Evolutionary conservation across 192 early-diverging fungal genomes (phyloP), one percentile per base, ranked within the genome.

Genomic region (Backusella tuberculispora): DNA sequence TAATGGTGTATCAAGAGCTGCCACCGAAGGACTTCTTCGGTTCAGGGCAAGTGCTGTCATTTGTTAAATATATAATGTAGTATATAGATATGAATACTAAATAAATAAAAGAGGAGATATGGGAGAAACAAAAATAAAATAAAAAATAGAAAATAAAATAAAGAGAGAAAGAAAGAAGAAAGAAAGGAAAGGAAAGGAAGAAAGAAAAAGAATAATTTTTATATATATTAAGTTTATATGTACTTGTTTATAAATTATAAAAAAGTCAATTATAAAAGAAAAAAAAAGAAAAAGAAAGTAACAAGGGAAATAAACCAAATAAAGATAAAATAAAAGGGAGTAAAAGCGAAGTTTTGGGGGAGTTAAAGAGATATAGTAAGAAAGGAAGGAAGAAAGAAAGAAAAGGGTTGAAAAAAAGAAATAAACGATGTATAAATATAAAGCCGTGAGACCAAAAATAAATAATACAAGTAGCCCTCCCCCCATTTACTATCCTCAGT

Each of bases 11-110:
- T 67, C 67, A 17, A 76, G 69, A 26, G 69, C 41, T 46, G 63
- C 78, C 12, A 79, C 69, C 21, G 71, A 74, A 34, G 78, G 78
- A 2, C 71, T 75, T 72, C 74, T 80, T 68, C 53, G 53, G 53
- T 26, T 60, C 53, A 60, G 53, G 53, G 53, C 53, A 60, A 60
- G 53, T 60, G 53, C 26, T 60, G 53, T 60, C 53, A 60, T 60
- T 60, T 19, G 9, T 60, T 60, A 60, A 73, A 75, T 71, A 73
- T 34, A 73, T 71, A 69, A 15, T 19, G 13, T 10, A 24, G 70
- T 74, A 53, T 64, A 63, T 60, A 71, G 2, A 34, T 34, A 0
- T 34, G 29, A 34, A 34, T 34, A 34, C 29, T 1, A 34, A 34
- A 34, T 34, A 34, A 34, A 34, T 34, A 34, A 34, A 34, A 34